Evolutionary conservation across 139 green algal genomes (phyloP).

Genomic region (Coelastrella sp.): DNA sequence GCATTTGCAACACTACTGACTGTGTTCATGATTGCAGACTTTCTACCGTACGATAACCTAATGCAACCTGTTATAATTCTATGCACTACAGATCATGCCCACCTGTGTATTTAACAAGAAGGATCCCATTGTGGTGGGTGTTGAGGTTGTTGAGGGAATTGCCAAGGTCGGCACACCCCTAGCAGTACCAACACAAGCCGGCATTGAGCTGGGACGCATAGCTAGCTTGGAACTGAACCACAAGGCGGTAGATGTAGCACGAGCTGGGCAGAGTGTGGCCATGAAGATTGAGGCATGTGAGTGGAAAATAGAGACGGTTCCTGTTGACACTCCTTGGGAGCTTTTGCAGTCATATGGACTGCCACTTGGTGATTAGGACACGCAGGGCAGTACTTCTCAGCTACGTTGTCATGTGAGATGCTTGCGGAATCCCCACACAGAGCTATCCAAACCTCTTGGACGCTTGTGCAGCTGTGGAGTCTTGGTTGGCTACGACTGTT

Average conservation of each 20-base stretch:
- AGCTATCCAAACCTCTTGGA: background rate
- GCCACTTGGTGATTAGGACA: background rate
- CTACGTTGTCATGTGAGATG: too few species aligned
- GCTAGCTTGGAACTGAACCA: constrained; percentile 96
- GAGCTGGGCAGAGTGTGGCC: constrained; percentile 87
- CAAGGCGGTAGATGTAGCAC: constrained; percentile 89
- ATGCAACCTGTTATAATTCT: background rate
- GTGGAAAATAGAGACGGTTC: background rate
- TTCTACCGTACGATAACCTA: too few species aligned
- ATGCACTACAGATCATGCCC: constrained; percentile 85
- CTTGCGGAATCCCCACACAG: background rate
- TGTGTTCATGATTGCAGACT: too few species aligned
- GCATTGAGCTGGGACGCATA: constrained; percentile 93
- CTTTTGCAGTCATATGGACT: background rate
- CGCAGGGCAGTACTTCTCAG: too few species aligned
- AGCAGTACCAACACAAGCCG: constrained; percentile 66
- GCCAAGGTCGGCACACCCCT: constrained; percentile 64
- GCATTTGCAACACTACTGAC: too few species aligned
- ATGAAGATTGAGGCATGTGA: constrained; percentile 94
- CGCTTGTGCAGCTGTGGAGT: background rate
- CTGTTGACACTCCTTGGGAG: background rate
- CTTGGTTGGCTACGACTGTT: background rate
- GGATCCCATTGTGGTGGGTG: constrained; percentile 97
- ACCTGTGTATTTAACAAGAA: constrained; percentile 98
- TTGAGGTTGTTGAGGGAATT: constrained; percentile 83